These are phyloP conservation scores for Pilasporangium apinafurcum DNA, from an alignment of 352 stramenopile genomes.

Conservation along the genomic window DNA sequence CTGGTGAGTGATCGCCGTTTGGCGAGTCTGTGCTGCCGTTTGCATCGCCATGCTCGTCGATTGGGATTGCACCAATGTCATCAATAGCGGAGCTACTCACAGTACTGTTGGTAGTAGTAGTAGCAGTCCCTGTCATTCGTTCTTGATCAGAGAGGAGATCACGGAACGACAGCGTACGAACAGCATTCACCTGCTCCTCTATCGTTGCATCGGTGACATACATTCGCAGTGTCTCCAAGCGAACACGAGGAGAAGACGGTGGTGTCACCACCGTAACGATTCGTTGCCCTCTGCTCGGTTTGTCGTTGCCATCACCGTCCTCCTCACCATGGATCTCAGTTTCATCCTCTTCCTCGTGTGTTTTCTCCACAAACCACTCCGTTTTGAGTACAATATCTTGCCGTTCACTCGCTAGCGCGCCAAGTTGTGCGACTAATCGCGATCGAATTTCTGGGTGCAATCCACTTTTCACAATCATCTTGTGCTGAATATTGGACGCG, in stretches of 20 bases:
- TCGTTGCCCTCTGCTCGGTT: not conserved
- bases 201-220: constrained; percentile 38
- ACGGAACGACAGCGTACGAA: constrained; percentile 14
- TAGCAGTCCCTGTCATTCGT: not conserved
- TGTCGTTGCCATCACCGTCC: constrained; percentile 6
- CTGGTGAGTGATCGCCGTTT: not conserved
- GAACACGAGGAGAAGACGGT: not conserved
- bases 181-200: constrained; percentile 11
- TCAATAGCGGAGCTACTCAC: too few relatives aligned
- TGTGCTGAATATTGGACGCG: constrained; percentile 43
- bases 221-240: constrained; percentile 59
- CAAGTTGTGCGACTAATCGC: constrained; percentile 51
- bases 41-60: too few relatives aligned
- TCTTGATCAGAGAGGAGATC: constrained; percentile 27
- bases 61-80: too few relatives aligned
- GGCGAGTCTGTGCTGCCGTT: constrained; percentile 5
- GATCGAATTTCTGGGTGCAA: constrained; percentile 69
- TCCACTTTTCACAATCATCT: constrained; percentile 67
- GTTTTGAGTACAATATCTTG: constrained; percentile 57
- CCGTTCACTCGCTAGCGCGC: constrained; percentile 51
- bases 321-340: constrained; percentile 6
- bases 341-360: constrained; percentile 22
- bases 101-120: too few relatives aligned
- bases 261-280: constrained; percentile 2
- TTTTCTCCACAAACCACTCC: constrained; percentile 58